Conservation (phyloP, 495 filamentous ascomycete genomes). For the Aspergillus avenaceus region DNA sequence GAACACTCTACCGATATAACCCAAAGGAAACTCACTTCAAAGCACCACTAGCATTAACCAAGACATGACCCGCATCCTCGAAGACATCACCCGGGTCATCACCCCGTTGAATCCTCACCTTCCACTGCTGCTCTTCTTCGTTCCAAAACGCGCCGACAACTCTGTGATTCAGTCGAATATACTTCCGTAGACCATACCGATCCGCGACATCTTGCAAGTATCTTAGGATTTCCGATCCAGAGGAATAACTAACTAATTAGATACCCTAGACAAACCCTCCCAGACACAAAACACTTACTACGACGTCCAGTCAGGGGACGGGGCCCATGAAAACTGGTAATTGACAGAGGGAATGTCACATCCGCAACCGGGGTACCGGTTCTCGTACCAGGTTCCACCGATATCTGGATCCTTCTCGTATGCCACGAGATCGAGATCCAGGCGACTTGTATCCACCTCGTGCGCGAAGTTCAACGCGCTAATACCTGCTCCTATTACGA, state of each 20-base stretch:
- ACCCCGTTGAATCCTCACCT: too few species aligned
- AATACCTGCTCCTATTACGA: too few species aligned
- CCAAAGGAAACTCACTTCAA: neutral
- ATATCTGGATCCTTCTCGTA: conserved; percentile 14
- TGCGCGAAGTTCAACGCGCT: too few species aligned
- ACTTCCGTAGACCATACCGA: conserved; percentile 22
- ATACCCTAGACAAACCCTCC: too few species aligned
- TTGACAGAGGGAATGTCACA: conserved; percentile 29
- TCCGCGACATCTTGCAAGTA: conserved; percentile 37
- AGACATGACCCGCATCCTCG: conserved; percentile 29
- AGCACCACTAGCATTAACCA: neutral
- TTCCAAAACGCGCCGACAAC: conserved; percentile 25
- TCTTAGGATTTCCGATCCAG: conserved; percentile 43
- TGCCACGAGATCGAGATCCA: too few species aligned
- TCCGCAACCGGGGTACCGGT: conserved; percentile 55
- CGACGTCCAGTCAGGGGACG: conserved; percentile 44
- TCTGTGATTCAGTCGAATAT: conserved; percentile 17
- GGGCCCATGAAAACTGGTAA: conserved; percentile 35
- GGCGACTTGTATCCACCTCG: too few species aligned
- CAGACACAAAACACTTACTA: too few species aligned
- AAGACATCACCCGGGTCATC: conserved; percentile 14
- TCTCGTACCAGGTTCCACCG: conserved; percentile 49
- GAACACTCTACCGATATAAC: neutral
- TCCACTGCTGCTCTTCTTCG: conserved; percentile 31
- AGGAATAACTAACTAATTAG: conserved; percentile 45